Evolutionary conservation across 1,284 basidiomycete species (phyloP).

Genomic region (Leccinum ambiguum): DNA sequence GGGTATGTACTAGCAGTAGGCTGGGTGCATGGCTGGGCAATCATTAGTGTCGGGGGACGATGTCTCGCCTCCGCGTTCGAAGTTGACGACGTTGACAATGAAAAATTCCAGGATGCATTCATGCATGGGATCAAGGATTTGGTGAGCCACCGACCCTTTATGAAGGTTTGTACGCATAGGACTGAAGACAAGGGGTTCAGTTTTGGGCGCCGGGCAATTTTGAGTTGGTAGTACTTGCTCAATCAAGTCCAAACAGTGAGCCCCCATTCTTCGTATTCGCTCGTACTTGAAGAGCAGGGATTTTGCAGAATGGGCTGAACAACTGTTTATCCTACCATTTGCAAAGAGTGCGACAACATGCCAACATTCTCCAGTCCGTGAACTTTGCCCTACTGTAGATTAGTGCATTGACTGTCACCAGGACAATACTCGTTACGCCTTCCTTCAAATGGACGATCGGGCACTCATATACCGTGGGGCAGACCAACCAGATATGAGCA

Average conservation of each 20-base stretch:
- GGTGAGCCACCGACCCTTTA: constrained; percentile 40
- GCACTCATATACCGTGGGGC: constrained; percentile 95
- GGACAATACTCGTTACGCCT: constrained; percentile 95
- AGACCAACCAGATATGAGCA: constrained; percentile 96
- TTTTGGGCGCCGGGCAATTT: constrained; percentile 93
- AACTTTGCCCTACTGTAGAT: not conserved
- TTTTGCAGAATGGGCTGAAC: constrained; percentile 54
- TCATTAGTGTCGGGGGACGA: constrained; percentile 90
- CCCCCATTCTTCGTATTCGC: constrained; percentile 7
- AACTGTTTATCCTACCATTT: constrained; percentile 87
- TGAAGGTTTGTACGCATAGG: not conserved
- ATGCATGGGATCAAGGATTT: constrained; percentile 76
- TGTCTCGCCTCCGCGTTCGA: constrained; percentile 79
- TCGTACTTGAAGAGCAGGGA: constrained; percentile 1
- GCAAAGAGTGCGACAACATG: constrained; percentile 93
- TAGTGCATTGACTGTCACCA: constrained; percentile 31
- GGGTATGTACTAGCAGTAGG: constrained; percentile 97
- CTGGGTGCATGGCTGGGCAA: constrained; percentile 87
- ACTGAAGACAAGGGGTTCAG: constrained; percentile 39
- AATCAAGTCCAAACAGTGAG: constrained; percentile 48
- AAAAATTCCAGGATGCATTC: constrained; percentile 79
- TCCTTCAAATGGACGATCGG: constrained; percentile 93
- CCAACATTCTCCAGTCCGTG: constrained; percentile 83
- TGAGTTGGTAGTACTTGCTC: constrained; percentile 75
- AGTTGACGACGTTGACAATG: constrained; percentile 63